Evolutionary conservation across 148 eudicot species (phyloP).

Genomic region (Diospyros lotus): DNA sequence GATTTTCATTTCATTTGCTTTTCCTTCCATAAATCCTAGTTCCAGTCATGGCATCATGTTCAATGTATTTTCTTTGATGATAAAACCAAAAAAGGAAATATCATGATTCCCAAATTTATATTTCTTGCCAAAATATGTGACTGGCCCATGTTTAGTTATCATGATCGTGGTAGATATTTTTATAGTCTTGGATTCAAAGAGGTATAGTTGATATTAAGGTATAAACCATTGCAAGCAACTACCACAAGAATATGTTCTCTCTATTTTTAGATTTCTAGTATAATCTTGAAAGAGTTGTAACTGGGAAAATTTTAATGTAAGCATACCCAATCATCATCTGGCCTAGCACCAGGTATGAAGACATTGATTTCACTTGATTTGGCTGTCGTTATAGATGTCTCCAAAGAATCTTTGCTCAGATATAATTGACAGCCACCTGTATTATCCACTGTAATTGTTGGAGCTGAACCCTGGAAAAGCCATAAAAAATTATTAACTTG

Average conservation of each 20-base stretch:
- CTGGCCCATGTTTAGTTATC: too few relatives aligned
- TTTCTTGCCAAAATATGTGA: too few relatives aligned
- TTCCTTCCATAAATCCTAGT: too few relatives aligned
- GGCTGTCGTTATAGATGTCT: constrained; percentile 76
- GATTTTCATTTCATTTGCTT: too few relatives aligned
- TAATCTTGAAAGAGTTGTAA: neutral
- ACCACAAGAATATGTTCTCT: neutral
- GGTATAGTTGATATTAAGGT: too few relatives aligned
- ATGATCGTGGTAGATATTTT: too few relatives aligned
- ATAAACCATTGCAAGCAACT: neutral
- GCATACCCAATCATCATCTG: constrained; percentile 87
- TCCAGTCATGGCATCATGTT: too few relatives aligned
- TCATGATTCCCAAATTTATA: too few relatives aligned
- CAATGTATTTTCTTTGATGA: too few relatives aligned
- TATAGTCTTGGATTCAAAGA: too few relatives aligned
- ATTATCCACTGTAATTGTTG: constrained; percentile 87
- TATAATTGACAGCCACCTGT: constrained; percentile 86
- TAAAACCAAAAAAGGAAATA: too few relatives aligned
- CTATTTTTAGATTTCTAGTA: neutral
- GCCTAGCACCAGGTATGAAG: constrained; percentile 64
- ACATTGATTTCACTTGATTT: constrained; percentile 92
- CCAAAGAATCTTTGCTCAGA: constrained; percentile 77
- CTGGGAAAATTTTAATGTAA: neutral
- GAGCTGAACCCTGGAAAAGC: constrained; percentile 68
- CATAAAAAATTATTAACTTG: neutral